phyloP scores from a whole-genome alignment of 208 protist species.

The Trypanosoma cruzi region DNA sequence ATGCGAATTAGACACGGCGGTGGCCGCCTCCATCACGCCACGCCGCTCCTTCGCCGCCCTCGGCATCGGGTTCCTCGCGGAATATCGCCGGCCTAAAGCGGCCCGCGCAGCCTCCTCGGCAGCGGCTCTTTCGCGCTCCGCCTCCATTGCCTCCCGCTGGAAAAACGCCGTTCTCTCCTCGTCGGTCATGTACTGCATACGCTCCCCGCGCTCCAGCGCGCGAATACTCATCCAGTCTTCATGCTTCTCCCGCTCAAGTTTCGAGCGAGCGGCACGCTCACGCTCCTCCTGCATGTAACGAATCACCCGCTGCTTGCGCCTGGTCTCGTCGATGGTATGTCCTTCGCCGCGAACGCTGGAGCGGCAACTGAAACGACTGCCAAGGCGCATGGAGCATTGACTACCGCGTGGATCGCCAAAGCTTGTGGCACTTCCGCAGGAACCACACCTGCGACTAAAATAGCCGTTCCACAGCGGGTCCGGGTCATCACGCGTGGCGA shows the following conservation, averaged over 20 bases:
- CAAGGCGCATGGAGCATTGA: constrained; percentile 54
- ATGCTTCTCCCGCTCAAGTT: constrained; percentile 75
- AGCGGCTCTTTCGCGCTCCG: constrained; percentile 36
- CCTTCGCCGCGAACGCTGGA: constrained; percentile 77
- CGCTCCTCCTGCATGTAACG: constrained; percentile 87
- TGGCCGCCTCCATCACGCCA: constrained; percentile 32
- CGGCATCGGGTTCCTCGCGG: neutral
- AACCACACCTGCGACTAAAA: neutral
- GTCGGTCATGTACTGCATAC: constrained; percentile 76
- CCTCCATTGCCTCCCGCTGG: constrained; percentile 59
- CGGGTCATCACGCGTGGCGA: constrained; percentile 1
- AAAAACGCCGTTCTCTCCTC: constrained; percentile 71
- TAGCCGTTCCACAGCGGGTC: neutral
- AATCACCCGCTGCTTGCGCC: constrained; percentile 84
- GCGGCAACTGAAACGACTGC: constrained; percentile 64
- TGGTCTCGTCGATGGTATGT: constrained; percentile 76
- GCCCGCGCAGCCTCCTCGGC: constrained; percentile 44
- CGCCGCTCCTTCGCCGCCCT: constrained; percentile 23
- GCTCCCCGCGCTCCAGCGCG: constrained; percentile 59
- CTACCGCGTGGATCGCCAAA: constrained; percentile 39
- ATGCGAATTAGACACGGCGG: neutral
- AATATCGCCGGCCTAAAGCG: constrained; percentile 21
- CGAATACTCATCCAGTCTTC: constrained; percentile 73
- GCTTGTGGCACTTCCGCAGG: constrained; percentile 6
- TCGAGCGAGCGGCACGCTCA: constrained; percentile 64